A percentile compares a stretch with the other conserved stretches of the same genome.
These are phyloP conservation scores for Drechmeria coniospora DNA, from an alignment of 2,329 filamentous ascomycete species.

Conservation along the genomic window DNA sequence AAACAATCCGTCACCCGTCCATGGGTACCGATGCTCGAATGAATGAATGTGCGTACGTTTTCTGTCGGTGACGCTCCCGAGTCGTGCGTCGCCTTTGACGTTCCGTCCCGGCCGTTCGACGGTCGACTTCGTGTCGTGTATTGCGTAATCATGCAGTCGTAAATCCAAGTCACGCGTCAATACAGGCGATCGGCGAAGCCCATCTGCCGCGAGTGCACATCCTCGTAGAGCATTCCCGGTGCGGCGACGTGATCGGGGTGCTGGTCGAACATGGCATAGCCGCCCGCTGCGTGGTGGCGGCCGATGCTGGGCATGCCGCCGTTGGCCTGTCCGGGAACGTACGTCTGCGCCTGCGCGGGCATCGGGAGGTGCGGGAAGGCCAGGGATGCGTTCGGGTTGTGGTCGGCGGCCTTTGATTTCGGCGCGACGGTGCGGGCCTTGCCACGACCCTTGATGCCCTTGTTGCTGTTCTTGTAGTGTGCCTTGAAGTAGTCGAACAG, in stretches of 20 bases:
- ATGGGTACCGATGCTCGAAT: no score
- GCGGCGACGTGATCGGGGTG: conserved; percentile 18
- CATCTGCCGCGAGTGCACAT: conserved; percentile 24
- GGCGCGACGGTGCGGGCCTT: conserved; percentile 56
- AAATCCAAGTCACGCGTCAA: conserved; percentile 10
- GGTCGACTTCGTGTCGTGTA: neutral
- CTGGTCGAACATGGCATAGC: conserved; percentile 31
- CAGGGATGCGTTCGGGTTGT: conserved; percentile 1
- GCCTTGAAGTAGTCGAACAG: conserved; percentile 72
- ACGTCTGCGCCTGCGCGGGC: conserved; percentile 10
- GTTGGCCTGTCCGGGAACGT: conserved; percentile 10
- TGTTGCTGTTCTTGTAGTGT: conserved; percentile 97
- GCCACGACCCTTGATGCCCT: conserved; percentile 91
- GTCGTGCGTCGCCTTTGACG: neutral
- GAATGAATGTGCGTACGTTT: no score
- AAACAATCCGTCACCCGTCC: no score
- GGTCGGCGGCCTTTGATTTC: conserved; percentile 13
- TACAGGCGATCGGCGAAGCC: conserved; percentile 29
- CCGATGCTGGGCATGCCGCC: conserved; percentile 13
- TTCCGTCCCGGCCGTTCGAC: neutral
- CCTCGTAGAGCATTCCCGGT: conserved; percentile 27
- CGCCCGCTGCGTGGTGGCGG: conserved; percentile 14
- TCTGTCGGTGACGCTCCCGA: neutral
- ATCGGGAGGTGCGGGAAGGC: conserved; percentile 12
- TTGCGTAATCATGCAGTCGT: conserved; percentile 6